Percentiles rank a stretch among this genome's conserved stretches.
Evolutionary conservation across 2,329 filamentous ascomycete species (phyloP).

Genomic region (Pyricularia grisea): DNA sequence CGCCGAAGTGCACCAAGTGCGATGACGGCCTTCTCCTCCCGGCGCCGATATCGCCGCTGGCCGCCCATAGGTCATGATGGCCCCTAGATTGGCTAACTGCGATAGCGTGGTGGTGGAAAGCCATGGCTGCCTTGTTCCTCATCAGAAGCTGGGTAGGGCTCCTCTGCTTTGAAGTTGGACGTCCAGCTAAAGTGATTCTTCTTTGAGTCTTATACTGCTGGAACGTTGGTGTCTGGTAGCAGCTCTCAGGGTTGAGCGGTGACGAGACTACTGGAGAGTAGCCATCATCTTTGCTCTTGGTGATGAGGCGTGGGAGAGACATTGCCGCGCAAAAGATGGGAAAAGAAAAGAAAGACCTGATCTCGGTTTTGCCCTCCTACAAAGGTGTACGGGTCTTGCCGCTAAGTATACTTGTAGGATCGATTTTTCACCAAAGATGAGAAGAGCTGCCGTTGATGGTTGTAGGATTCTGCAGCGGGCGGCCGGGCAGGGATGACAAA

Average conservation of each 20-base stretch:
- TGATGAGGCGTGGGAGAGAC: neutral
- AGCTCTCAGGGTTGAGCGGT: conserved; percentile 11
- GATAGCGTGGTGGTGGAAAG: neutral
- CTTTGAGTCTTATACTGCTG: neutral
- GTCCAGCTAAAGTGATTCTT: neutral
- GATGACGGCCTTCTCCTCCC: neutral
- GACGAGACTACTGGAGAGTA: conserved; percentile 7
- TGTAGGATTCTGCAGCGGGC: neutral
- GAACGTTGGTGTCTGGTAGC: conserved; percentile 9
- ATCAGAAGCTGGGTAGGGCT: conserved; percentile 3
- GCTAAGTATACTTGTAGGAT: neutral
- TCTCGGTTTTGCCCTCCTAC: neutral
- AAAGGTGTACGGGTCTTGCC: neutral
- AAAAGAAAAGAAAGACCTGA: neutral
- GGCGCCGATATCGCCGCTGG: neutral
- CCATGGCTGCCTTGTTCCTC: conserved; percentile 1
- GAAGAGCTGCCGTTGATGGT: neutral
- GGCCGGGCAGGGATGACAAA: neutral
- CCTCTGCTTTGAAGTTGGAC: neutral
- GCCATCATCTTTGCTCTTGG: conserved; percentile 7
- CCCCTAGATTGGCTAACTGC: neutral
- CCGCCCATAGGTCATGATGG: neutral
- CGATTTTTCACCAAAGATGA: neutral
- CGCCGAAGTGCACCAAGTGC: neutral
- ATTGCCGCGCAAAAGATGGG: neutral